Base-by-base conservation (phyloP, 345 rosid genomes). In the Microcos paniculata region DNA sequence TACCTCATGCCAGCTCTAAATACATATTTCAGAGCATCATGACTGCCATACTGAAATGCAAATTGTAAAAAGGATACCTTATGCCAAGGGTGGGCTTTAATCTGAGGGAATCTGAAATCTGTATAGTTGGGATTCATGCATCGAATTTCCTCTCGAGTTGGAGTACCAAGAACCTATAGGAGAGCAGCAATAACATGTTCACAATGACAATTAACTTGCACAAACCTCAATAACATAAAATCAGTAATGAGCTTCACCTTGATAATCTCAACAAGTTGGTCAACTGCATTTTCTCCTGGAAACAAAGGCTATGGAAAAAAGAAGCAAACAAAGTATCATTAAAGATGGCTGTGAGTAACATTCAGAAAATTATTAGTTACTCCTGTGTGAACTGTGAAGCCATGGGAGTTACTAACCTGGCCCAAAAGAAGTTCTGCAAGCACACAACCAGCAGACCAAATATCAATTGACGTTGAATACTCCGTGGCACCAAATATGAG, bases 401-500 rank as follows among this genome's bases (percentile, higher is more conserved):
- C 30, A 73, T 4, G 61, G 61, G 49, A 43, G 23, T 33, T 52
- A 82, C 86, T 73, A 78, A 89, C 97, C 90, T 88, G 96, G 61
- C 94, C 92, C 19, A 90, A 84, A 63, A 92, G 94, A 68, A 92
- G 95, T 87, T 92, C 97, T 12, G 97, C 97, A 66, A 92, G 85
- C 70, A 90, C 94, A 87, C 97, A 92, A 71, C 97, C 97, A 78
- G 94, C 96, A 31, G 97, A 92, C 97, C 97, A 92, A 70, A 89
- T 92, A 84, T 92, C 97, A 45, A 92, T 88, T 16, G 97, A 88
- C 35, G 92, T 85, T 71, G 97, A 84, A 76, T 92, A 92, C 78
- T 92, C 94, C 24, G 90, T 84, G 1, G 97, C 95, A 26, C 92
- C 97, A 79, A 90, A 92, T 70, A 92, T 90, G 28, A 92, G 92